These are phyloP conservation scores for Rhamnella rubrinervis DNA, from an alignment of 331 rosid genomes.

Conservation along the genomic window DNA sequence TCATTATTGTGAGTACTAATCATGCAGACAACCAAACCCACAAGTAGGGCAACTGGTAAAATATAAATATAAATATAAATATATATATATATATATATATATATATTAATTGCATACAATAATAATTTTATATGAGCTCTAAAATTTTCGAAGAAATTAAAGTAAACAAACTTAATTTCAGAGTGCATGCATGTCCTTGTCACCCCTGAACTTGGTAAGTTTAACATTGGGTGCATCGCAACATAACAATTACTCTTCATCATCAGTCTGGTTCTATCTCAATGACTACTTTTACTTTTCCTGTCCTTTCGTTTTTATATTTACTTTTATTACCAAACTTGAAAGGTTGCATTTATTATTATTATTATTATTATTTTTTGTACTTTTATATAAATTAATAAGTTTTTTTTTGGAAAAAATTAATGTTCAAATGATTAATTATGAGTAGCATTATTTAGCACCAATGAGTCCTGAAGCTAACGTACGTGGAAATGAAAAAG, in stretches of 20 bases:
- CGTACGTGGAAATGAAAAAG: too few species aligned
- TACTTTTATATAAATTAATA: too few species aligned
- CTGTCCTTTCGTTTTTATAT: background rate
- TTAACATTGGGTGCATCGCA: conserved; percentile 7
- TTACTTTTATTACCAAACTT: background rate
- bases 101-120: too few species aligned
- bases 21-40: conserved; percentile 27
- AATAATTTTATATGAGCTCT: background rate
- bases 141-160: background rate
- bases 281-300: too few species aligned
- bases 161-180: background rate
- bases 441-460: too few species aligned
- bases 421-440: too few species aligned
- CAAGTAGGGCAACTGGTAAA: background rate
- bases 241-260: too few species aligned
- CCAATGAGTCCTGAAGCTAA: too few species aligned
- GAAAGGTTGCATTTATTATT: background rate
- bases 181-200: background rate
- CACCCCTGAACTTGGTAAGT: conserved; percentile 14
- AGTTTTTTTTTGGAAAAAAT: too few species aligned
- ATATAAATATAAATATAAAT: background rate
- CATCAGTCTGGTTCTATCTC: too few species aligned
- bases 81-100: too few species aligned
- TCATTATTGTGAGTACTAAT: conserved; percentile 33
- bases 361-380: too few species aligned